Evolutionary conservation across 2,329 filamentous ascomycete genomes (phyloP), one percentile per base, ranked within the genome.

Genomic region (Fusarium denticulatum): DNA sequence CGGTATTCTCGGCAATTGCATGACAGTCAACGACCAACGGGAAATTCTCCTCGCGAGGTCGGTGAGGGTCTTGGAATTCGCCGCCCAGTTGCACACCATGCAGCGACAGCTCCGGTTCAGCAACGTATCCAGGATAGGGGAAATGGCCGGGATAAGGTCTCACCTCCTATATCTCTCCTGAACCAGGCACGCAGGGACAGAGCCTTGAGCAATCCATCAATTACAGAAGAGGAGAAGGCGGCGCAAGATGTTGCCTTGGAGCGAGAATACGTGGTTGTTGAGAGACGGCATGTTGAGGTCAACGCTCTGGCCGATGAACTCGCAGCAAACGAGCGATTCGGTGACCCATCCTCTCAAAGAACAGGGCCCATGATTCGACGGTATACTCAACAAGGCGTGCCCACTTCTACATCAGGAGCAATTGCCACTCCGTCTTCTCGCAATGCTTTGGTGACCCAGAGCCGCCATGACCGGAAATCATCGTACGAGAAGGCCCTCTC

Each of bases 281-380:
- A 99, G 84, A 97, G 98, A 85, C 91, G 93, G 73, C 93, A 95
- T 26, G 95, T 99, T 16, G 96, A 98, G 81, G 96, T 99, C 57
- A 98, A 99, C 81, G 96, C 96, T 6, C 93, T 99, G 78, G 96
- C 96, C 28, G 96, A 99, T 82, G 96, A 98, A 82, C 86, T 99
- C 79, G 95, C 94, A 49, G 93, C 95, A 59, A 96, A 93, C 78
- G 93, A 93, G 53, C 91, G 91, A 56, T 83, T 91, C 28, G 87
- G 77, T 83, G 86, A 67, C 81, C 87, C 73, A 30, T 80, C 84
- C 36, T 86, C 88, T 46, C 86, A 88, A 11, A 88, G 91, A 71
- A 84, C 89, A 14, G 89, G 89, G 15, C 86, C 89, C 28, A 90
- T 96, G 79, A 85, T 92, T 47, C 92, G 95, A 64, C 90, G 95